Conservation (phyloP, 345 rosid species). For the Hirschfeldia incana region DNA sequence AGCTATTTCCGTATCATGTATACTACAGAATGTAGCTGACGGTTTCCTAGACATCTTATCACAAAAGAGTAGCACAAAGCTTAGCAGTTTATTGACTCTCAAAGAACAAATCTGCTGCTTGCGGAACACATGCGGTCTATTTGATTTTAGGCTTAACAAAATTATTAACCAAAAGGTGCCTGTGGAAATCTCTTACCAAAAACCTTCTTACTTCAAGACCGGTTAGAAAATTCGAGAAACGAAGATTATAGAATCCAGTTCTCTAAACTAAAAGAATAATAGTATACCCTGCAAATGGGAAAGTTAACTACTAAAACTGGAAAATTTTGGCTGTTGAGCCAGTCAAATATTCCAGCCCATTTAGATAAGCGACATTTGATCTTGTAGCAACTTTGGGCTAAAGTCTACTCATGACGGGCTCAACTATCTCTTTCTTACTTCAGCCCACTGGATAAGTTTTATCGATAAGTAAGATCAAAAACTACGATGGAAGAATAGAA, state of each 20-base stretch:
- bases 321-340: neutral
- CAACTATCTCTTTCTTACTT: neutral
- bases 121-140: neutral
- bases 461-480: neutral
- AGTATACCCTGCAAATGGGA: neutral
- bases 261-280: neutral
- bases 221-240: neutral
- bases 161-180: neutral
- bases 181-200: neutral
- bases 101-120: neutral
- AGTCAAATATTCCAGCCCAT: constrained; percentile 1
- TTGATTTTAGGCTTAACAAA: neutral
- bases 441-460: neutral
- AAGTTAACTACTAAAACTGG: neutral
- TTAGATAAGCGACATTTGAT: neutral
- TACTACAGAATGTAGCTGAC: neutral
- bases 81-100: neutral
- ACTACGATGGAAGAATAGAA: neutral
- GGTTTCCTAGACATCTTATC: neutral
- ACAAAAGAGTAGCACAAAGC: neutral
- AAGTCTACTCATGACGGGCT: neutral
- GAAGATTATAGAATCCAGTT: neutral
- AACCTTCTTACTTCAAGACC: neutral
- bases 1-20: neutral
- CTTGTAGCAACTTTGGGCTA: neutral